A percentile compares a stretch with the other conserved stretches of the same genome.
phyloP scores from a whole-genome alignment of 768 basidiomycete genomes.

The Naematelia aurantialba region DNA sequence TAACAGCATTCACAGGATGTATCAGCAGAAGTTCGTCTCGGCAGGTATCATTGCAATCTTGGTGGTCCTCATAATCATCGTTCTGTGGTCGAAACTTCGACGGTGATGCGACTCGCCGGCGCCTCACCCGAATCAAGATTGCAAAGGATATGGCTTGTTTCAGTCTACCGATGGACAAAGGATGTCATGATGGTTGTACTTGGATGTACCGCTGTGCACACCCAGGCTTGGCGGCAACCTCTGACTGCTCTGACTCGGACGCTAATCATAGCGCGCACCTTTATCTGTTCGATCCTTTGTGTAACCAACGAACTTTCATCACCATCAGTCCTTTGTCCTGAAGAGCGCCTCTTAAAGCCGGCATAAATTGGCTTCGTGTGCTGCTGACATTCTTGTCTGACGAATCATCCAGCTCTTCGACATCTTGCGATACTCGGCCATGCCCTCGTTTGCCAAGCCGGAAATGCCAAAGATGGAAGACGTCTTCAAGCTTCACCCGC shows the following conservation, averaged over 20 bases:
- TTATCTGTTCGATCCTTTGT: no score
- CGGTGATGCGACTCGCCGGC: constrained; percentile 13
- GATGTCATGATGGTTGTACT: not conserved
- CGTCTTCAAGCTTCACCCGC: constrained; percentile 32
- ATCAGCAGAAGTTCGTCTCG: constrained; percentile 88
- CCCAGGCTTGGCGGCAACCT: not conserved
- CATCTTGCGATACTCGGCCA: no score
- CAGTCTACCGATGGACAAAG: constrained; percentile 1
- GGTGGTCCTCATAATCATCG: constrained; percentile 65
- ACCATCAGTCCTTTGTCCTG: no score
- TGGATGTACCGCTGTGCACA: constrained; percentile 1
- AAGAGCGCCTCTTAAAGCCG: no score
- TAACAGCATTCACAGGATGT: constrained; percentile 67
- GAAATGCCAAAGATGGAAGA: constrained; percentile 22
- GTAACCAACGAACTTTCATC: no score
- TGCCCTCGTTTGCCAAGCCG: constrained; percentile 18
- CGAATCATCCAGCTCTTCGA: no score
- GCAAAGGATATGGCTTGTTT: not conserved
- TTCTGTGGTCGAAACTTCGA: constrained; percentile 43
- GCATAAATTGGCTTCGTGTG: no score
- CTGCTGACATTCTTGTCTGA: no score
- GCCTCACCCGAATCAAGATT: no score
- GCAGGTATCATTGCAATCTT: constrained; percentile 80
- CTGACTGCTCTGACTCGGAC: not conserved
- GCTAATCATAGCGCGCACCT: no score